Evolutionary conservation across 208 protist species (phyloP).

Genomic region (Vickermania spadyakhi): DNA sequence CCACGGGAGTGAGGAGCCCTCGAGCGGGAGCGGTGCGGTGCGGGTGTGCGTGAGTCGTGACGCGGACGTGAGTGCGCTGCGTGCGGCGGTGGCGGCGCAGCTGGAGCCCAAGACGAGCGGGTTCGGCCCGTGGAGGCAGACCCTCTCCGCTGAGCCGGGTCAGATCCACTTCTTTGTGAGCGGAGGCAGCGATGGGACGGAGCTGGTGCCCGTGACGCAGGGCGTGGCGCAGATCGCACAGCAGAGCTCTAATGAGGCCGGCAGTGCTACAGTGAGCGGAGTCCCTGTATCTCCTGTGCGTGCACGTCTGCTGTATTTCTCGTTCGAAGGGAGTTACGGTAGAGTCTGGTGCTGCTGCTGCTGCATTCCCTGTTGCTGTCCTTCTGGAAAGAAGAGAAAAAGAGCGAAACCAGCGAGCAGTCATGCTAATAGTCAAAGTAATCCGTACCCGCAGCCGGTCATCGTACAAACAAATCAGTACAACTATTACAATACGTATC

Average conservation of each 20-base stretch:
- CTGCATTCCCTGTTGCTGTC: background rate
- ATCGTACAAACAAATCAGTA: background rate
- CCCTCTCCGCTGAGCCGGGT: background rate
- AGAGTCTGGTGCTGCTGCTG: background rate
- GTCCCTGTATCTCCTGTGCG: no score
- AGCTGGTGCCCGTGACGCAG: background rate
- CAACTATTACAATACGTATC: conserved; percentile 1
- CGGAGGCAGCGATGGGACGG: background rate
- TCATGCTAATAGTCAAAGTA: no score
- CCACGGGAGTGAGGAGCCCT: background rate
- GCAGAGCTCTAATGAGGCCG: no score
- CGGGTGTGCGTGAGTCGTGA: background rate
- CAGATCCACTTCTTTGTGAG: background rate
- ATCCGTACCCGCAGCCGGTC: no score
- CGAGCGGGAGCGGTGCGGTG: background rate
- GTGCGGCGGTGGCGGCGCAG: background rate
- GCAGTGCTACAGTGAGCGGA: no score
- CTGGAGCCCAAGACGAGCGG: background rate
- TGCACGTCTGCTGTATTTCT: background rate
- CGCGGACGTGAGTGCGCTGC: background rate
- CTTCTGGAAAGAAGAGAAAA: background rate
- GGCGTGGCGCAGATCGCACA: background rate
- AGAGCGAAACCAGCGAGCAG: background rate
- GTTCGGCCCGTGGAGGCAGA: background rate
- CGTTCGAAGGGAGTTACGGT: background rate